These are phyloP conservation scores for Cinnamomum chago DNA, from an alignment of 164 flowering plant genomes.

Conservation along the genomic window DNA sequence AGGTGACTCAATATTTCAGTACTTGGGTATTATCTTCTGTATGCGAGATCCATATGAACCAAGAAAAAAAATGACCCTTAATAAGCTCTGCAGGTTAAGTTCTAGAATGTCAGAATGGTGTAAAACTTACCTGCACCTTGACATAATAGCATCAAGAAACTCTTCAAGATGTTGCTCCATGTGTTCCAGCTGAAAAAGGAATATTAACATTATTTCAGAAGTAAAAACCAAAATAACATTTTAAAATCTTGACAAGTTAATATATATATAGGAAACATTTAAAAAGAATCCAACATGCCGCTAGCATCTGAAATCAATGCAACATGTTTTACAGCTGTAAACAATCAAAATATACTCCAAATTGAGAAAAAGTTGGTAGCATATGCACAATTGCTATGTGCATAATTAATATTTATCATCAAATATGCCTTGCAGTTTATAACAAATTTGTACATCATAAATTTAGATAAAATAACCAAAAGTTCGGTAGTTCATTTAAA, in stretches of 20 bases:
- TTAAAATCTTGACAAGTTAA: background rate
- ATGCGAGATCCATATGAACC: no score
- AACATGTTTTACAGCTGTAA: no score
- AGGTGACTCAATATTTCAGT: background rate
- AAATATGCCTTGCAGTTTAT: background rate
- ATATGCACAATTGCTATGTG: background rate
- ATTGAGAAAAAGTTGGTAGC: background rate
- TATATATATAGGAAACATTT: no score
- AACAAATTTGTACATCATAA: background rate
- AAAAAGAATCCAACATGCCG: no score
- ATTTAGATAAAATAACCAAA: no score
- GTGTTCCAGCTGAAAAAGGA: constrained; percentile 41
- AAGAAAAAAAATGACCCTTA: no score
- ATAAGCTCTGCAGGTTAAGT: background rate
- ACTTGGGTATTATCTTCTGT: background rate
- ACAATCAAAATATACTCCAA: no score
- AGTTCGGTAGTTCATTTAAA: no score
- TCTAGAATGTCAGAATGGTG: background rate
- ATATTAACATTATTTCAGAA: background rate
- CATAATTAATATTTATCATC: background rate
- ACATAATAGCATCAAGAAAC: constrained; percentile 43
- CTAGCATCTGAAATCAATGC: no score
- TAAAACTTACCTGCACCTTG: constrained; percentile 46
- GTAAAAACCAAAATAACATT: background rate
- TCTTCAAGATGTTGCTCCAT: constrained; percentile 70